Base-by-base conservation (phyloP, 2,329 filamentous ascomycete genomes). In the Venturia oleaginea region DNA sequence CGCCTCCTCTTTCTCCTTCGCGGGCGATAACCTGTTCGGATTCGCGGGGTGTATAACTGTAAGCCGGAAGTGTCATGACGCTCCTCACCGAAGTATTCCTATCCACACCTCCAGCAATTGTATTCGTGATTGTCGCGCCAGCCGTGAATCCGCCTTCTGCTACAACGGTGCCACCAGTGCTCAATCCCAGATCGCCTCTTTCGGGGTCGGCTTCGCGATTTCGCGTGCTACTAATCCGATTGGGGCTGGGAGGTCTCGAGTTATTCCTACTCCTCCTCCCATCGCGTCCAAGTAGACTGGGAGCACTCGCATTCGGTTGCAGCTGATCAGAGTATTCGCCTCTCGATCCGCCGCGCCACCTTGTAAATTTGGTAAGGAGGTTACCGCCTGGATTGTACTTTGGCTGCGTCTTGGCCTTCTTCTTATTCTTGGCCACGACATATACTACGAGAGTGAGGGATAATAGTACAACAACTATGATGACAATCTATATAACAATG, bases 61-160 rank as follows among this genome's bases (percentile, higher is more conserved):
- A 99, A 0, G 90, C 84, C 0, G 94, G 94, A 2, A 99, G 78
- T 0, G 94, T 97, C 83, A 97, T 94, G 64, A 97, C 86, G n/a
- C 91, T 96, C 64, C 93, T 87, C 57, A 97, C 82, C 10, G 91
- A 95, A 0, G 90, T 92, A 70, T 93, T 89, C 38, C 93, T 85
- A 72, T 93, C 90, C 15, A 96, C 85, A 4, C 77, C 78, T 30
- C 68, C 70, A 0, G 73, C 76, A 8, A 38, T 61, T 15, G 38
- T 61, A 60, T 46, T 64, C 24, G 54, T 24, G 55, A 40, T 24
- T 37, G 54, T 34, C 6, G 46, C 55, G 22, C 51, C 46, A 57
- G 30, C 51, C 15, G 51, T 57, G 27, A 42, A 42, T 7, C 37
- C 42, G 11, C 37, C 42, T 22, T 40, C 42, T 17, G 59, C 42